phyloP scores from a whole-genome alignment of 169 alveolate genomes.

The Eimeria tenella region DNA sequence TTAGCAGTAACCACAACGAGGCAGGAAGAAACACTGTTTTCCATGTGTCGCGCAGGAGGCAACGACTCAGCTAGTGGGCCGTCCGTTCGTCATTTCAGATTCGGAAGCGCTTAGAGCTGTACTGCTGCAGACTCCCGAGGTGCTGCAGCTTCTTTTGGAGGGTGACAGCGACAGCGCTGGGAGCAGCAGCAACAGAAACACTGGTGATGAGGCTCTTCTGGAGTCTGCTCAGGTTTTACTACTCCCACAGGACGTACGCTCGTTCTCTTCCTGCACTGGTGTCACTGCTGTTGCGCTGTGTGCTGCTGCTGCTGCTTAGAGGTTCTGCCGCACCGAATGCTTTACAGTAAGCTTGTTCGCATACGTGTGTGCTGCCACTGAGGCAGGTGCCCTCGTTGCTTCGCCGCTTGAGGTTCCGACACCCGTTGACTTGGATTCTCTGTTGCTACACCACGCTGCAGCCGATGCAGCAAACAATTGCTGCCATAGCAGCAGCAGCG shows the following conservation, averaged over 20 bases:
- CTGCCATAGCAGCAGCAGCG: slow-evolving; percentile 37
- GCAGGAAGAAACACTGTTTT: no score
- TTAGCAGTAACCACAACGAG: no score
- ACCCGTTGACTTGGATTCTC: neutral
- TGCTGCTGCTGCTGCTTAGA: slow-evolving; percentile 2
- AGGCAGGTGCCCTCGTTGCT: slow-evolving; percentile 20
- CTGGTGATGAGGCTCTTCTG: neutral
- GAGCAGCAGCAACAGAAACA: slow-evolving; percentile 15
- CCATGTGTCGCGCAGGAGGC: neutral
- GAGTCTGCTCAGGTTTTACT: neutral
- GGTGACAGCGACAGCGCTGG: neutral
- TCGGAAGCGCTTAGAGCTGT: neutral
- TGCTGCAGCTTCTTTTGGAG: neutral
- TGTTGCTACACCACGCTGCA: slow-evolving; percentile 24
- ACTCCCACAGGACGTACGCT: neutral
- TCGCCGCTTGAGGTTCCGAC: neutral
- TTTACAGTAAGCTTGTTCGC: neutral
- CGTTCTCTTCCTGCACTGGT: neutral
- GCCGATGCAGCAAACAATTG: slow-evolving; percentile 12
- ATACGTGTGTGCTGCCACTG: neutral
- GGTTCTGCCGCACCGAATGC: neutral
- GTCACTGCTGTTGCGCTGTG: neutral
- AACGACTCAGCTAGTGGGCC: neutral
- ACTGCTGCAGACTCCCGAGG: neutral
- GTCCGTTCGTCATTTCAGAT: neutral